Evolutionary conservation across 176 grass and related monocot species (phyloP).

Genomic region (Paspalum vaginatum): DNA sequence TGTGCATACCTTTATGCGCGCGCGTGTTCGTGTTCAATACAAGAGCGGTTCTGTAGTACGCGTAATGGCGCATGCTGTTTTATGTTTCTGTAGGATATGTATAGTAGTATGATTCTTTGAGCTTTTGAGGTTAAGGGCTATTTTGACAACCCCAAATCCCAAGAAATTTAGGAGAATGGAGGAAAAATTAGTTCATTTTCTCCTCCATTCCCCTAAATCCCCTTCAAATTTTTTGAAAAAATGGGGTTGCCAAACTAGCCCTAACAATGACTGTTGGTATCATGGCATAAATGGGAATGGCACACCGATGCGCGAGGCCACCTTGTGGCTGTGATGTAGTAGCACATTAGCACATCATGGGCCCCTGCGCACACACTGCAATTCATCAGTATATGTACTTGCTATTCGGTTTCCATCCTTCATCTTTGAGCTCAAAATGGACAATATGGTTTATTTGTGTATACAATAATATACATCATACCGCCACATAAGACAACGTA

Average conservation of each 20-base stretch:
- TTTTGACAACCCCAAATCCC: no score
- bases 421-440: background rate
- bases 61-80: background rate
- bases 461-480: background rate
- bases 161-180: no score
- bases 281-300: conserved; percentile 27
- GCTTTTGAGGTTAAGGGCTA: no score
- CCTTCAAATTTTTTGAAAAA: no score
- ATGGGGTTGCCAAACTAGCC: no score
- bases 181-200: no score
- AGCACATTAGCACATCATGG: conserved; percentile 45
- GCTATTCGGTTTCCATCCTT: background rate
- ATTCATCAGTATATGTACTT: background rate
- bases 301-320: background rate
- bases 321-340: conserved; percentile 12
- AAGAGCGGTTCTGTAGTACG: background rate
- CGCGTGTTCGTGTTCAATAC: background rate
- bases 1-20: background rate
- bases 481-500: background rate
- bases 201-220: no score
- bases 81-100: background rate
- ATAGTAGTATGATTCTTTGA: no score
- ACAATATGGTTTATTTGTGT: background rate
- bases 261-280: no score
- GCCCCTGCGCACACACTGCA: background rate